Evolutionary conservation across 805 yeast species (phyloP), one percentile per base, ranked within the genome.

Genomic region (Zygosaccharomyces pseudorouxii): DNA sequence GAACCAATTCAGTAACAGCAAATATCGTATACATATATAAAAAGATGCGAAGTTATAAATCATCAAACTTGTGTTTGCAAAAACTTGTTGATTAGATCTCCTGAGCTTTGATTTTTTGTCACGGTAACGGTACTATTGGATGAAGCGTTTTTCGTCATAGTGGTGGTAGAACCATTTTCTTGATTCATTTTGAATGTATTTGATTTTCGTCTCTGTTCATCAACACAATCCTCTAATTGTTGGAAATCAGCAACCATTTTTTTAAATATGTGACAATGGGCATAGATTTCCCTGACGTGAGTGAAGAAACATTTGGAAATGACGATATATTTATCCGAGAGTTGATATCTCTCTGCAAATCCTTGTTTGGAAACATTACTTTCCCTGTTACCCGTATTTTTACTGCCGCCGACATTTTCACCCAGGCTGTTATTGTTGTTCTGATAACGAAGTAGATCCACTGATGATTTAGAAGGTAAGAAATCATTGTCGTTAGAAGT

Each of bases 281-380:
- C 62, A 44, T 57, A 55, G 3, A 49, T 51, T 43, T 60, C 60
- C 18, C 46, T 56, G 3, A 63, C 52, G 27, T 51, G 48, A 19
- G 50, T 50, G 41, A 58, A 62, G 23, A 64, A 59, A 44, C 62
- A 59, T 47, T 56, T 58, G 2, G 67, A 63, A 33, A 64, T 59
- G 1, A 53, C 52, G 25, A 62, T 50, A 38, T 57, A 62, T 38
- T 64, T 64, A 18, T 53, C 56, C 2, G 68, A 59, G 8, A 65
- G 45, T 28, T 62, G 64, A 41, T 64, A 63, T 27, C 63, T 58
- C 31, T 57, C 58, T 23, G 59, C 59, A 48, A 63, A 62, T 22
- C 64, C 62, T 51, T 63, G 62, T 42, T 52, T 47, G 12, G 41
- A n/a, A 31, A 25, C 7, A n/a, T 22, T 16, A 6, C 23, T 38